Evolutionary conservation across 1,284 basidiomycete species (phyloP), one percentile per base, ranked within the genome.

Genomic region (Meripilus lineatus): DNA sequence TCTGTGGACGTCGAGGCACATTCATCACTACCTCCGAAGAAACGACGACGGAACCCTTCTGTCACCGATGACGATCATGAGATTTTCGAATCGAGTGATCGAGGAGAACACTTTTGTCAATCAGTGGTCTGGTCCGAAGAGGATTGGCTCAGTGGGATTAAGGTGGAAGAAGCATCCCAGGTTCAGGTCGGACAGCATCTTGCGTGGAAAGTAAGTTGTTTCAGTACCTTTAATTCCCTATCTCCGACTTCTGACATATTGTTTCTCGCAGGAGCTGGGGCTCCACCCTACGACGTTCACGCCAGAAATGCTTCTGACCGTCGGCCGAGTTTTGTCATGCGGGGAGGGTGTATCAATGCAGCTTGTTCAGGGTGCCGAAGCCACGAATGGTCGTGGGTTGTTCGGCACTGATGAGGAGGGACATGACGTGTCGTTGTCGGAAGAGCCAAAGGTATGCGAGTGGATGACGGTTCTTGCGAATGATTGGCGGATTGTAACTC

Each of bases 221-320:
- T 4, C 17, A 42, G 4, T 30, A 4, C 4, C 14, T n/a, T 18
- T 10, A 14, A 18, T 17, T 15, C 3, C 25, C 13, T 23, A 18
- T 20, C 8, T 30, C 25, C 17, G 23, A 8, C 32, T 17, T 5
- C 18, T 18, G 14, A 8, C 14, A 38, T 32, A 2, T 8, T 14
- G 13, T 25, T 40, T 28, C 20, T 15, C 32, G 10, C 37, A 81
- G 79, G 71, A 58, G 14, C 67, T 81, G 3, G 74, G 65, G 1
- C 67, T 81, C 36, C 74, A 81, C 52, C 74, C 72, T 8, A 52
- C 57, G 4, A 78, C 77, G 3, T 71, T 72, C 41, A 70, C 75
- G 0, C 79, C 79, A 0, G 77, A 79, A 51, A 59, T 70, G 40
- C 53, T 79, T 32, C 60, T 78, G 15, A 63, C 63, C 22, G 50